Evolutionary conservation across 768 basidiomycete genomes (phyloP), one percentile per base, ranked within the genome.

Genomic region (Hericium coralloides): DNA sequence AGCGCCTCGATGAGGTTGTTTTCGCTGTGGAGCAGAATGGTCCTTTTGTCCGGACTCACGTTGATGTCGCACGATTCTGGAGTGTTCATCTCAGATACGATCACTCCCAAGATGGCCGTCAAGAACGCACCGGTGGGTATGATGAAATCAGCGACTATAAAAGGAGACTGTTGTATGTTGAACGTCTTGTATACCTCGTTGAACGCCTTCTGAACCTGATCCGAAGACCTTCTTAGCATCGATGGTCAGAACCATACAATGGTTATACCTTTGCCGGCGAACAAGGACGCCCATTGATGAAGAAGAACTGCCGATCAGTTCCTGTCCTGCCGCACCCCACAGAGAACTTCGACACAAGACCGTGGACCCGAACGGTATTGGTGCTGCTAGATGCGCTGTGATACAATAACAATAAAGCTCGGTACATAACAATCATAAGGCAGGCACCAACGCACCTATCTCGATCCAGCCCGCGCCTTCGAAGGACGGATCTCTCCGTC

Each of bases 11-110:
- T 77, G 17, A 99, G 71, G 59, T 87, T 87, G 12, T 76, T 77
- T 68, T 99, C 95, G 67, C 85, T 85, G 63, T 98, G 93, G 12
- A 99, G 65, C 52, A 97, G 85, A 38, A 98, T 88, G 0, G 92
- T 95, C n/a, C 95, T 80, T 66, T 98, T 99, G 73, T 98, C 97
- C 0, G 97, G 95, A 59, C 85, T 91, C 58, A 98, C 89, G 59
- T 99, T 99, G 65, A 99, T 84, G 66, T 99, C 97, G 64, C 83
- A 90, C 0, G 82, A 74, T 56, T 84, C 92, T 94, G 60, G 6
- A 51, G 15, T 7, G 48, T 12, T 23, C 15, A 31, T 23, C 15
- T 49, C 18, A 55, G 25, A 57, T 49, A 17, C 18, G n/a, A n/a
- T 45, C 43, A 45, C 43, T 23, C 22, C 50, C 39, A 49, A 37